Percentiles rank a stretch among this genome's conserved stretches.
Evolutionary conservation across 2,329 filamentous ascomycete species (phyloP).

Genomic region (Cryphonectria carpinicola): DNA sequence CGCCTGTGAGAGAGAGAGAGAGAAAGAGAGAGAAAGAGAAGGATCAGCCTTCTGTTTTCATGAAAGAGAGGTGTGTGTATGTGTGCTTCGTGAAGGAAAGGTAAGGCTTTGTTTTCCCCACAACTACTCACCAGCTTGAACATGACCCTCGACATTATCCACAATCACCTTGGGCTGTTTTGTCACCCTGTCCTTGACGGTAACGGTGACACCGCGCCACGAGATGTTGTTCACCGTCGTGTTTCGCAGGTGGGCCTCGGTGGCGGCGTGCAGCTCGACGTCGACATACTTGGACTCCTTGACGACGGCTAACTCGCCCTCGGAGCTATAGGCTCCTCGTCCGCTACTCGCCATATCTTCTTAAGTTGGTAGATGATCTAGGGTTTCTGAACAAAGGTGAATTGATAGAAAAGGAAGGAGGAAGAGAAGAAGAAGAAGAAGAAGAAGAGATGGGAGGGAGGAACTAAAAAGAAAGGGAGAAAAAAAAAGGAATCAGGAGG

Average conservation of each 20-base stretch:
- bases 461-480: no score
- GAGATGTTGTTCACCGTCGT: conserved; percentile 65
- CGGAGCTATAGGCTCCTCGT: conserved; percentile 27
- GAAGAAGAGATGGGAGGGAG: background rate
- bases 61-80: no score
- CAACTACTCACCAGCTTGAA: conserved; percentile 58
- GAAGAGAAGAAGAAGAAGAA: background rate
- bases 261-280: conserved; percentile 37
- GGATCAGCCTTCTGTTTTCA: background rate
- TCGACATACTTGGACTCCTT: conserved; percentile 31
- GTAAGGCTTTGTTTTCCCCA: no score
- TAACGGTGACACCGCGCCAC: conserved; percentile 71
- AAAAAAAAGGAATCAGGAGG: background rate
- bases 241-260: conserved; percentile 61
- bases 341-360: conserved; percentile 25
- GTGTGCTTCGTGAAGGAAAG: no score
- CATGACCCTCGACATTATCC: conserved; percentile 63
- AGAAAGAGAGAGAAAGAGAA: background rate
- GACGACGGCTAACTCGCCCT: conserved; percentile 22
- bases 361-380: background rate
- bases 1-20: conserved; percentile 48
- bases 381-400: background rate
- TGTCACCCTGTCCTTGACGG: conserved; percentile 73
- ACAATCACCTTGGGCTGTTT: conserved; percentile 67
- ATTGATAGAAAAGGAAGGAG: background rate